Base-by-base conservation (phyloP, 2,329 filamentous ascomycete genomes). In the Arthrobotrys sphaeroides region DNA sequence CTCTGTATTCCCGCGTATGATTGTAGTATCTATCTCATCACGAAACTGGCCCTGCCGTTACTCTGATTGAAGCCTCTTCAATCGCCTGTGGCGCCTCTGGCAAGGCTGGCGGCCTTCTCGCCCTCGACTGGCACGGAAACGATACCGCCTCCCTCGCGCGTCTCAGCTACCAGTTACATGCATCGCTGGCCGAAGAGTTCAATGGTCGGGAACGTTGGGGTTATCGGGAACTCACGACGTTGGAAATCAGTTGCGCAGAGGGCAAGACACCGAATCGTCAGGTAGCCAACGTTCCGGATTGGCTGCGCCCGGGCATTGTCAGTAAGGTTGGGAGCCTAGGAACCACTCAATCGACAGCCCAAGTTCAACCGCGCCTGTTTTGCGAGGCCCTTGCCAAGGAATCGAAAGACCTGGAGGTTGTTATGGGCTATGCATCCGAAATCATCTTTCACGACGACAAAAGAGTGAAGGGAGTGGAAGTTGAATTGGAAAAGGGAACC, bases 31-130 rank as follows among this genome's bases (percentile, higher is more conserved):
- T 92, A 26, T 89, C 87, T 28, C 98, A 91, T 84, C 87, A 95
- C 81, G 89, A 90, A 43, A 83, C 87, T 20, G 87, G 88, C 62
- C 92, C 97, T 82, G 90, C 86, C 62, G 90, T 98, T 80, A 96
- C 91, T 0, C 85, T 99, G 28, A 86, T 98, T 65, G 95, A 99
- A 85, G 93, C 95, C 0, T 89, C 89, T 2, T 86, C 89, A 47
- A 90, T 98, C 78, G 95, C 95, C 5, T 89, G 92, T n/a, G 94
- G 92, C 22, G 94, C 95, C 38, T 97, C 93, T 6, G 95, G 95
- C 42, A 98, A 97, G 84, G 94, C 95, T 0, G 95, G 95, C 13
- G 95, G 95, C 0, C 86, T 99, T 3, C 86, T 99, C 20, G 95
- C 90, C 0, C 73, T 80, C 26, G 67, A 77, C 20, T 80, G 78